phyloP scores from a whole-genome alignment of 2,329 filamentous ascomycete genomes.

The Trichoderma sp. region DNA sequence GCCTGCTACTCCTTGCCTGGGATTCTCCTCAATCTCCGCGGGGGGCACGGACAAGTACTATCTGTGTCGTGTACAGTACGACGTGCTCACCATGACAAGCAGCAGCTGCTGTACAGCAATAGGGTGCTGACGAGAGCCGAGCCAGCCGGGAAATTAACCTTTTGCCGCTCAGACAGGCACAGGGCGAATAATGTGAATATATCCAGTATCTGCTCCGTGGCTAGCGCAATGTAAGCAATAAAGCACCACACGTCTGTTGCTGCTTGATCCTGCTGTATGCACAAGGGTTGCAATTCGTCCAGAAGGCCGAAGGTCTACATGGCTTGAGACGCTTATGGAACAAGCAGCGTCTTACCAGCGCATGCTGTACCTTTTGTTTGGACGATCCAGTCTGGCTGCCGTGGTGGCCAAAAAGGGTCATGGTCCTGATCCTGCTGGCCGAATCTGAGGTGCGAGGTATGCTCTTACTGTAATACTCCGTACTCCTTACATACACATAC shows the following conservation, averaged over 20 bases:
- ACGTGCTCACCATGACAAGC: not conserved
- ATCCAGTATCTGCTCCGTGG: slow-evolving; percentile 1
- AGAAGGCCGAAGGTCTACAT: not conserved
- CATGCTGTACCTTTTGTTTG: not conserved
- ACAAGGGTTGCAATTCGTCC: slow-evolving; percentile 2
- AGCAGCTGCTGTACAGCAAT: not conserved
- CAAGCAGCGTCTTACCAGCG: slow-evolving; percentile 2
- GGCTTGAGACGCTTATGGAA: not conserved
- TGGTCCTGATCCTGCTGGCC: not conserved
- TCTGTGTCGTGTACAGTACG: not conserved
- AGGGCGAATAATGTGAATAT: not conserved
- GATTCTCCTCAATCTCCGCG: not conserved
- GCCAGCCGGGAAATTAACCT: not conserved
- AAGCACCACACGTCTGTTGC: not conserved
- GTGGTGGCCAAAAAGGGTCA: not conserved
- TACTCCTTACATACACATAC: too few species aligned
- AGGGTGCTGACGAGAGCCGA: slow-evolving; percentile 6
- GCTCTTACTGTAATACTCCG: too few species aligned
- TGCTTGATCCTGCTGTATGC: slow-evolving; percentile 1
- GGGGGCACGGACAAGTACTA: not conserved
- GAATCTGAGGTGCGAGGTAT: not conserved
- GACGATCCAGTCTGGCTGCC: not conserved
- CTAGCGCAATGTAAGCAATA: not conserved
- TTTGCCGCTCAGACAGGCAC: not conserved
- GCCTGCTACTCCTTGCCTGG: not conserved